These are phyloP conservation scores for Claviceps sp. DNA, from an alignment of 2,329 filamentous ascomycete genomes.

Conservation along the genomic window DNA sequence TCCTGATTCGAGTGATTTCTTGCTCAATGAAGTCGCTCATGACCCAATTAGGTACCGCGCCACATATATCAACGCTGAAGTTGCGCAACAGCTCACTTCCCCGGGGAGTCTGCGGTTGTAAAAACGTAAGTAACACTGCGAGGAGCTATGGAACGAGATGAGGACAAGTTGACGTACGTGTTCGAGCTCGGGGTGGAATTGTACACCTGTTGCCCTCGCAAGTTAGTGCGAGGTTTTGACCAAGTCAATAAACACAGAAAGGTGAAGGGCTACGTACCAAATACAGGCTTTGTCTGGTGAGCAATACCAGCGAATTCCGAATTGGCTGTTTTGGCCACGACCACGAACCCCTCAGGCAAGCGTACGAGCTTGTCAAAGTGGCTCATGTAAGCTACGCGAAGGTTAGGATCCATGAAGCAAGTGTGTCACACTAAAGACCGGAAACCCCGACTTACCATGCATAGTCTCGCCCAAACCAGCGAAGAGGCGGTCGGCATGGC, in stretches of 20 bases:
- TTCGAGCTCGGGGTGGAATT: conserved; percentile 76
- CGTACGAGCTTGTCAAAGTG: conserved; percentile 75
- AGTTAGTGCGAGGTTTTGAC: conserved; percentile 3
- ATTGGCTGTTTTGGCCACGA: conserved; percentile 63
- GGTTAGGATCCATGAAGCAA: neutral
- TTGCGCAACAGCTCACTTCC: conserved; percentile 64
- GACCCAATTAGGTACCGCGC: conserved; percentile 62
- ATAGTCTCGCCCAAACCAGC: conserved; percentile 56
- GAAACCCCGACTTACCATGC: conserved; percentile 22
- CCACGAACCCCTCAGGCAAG: conserved; percentile 60
- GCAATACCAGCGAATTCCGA: conserved; percentile 70
- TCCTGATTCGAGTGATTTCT: conserved; percentile 68
- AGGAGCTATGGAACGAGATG: neutral
- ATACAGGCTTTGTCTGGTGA: conserved; percentile 56
- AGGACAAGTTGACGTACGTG: conserved; percentile 9
- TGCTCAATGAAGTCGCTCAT: conserved; percentile 75
- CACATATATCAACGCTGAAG: conserved; percentile 74
- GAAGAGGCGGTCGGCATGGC: conserved; percentile 68
- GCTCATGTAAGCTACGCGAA: conserved; percentile 56
- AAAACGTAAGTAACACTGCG: neutral
- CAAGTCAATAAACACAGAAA: neutral
- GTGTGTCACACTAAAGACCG: neutral
- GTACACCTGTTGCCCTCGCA: conserved; percentile 37
- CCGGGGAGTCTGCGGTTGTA: conserved; percentile 24
- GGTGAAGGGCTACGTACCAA: neutral